phyloP scores from a whole-genome alignment of 1,284 basidiomycete genomes.

The Leccinum huronense region DNA sequence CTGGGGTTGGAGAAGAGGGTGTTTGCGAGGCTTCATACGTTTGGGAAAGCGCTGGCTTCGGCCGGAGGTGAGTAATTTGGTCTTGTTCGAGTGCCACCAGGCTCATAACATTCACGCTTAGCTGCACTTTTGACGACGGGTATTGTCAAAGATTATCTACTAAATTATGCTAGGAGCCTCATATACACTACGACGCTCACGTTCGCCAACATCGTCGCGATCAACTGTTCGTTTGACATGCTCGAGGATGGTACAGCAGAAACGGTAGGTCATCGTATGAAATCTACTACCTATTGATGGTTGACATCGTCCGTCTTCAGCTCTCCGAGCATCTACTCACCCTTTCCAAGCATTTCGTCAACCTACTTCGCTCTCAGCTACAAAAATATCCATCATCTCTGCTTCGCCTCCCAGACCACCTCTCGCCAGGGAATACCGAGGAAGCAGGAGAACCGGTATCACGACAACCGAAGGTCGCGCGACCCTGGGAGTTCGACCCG shows the following conservation, averaged over 20 bases:
- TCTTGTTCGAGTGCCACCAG: background rate
- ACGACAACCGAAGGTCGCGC: slow-evolving; percentile 26
- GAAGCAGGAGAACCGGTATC: background rate
- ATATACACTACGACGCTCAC: slow-evolving; percentile 88
- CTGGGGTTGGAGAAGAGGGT: slow-evolving; percentile 63
- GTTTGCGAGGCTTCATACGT: slow-evolving; percentile 66
- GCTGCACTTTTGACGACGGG: slow-evolving; percentile 78
- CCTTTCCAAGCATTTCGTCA: slow-evolving; percentile 42
- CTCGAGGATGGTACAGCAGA: slow-evolving; percentile 68
- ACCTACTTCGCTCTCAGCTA: slow-evolving; percentile 33
- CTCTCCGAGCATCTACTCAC: slow-evolving; percentile 43
- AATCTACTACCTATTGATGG: background rate
- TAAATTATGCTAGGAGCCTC: slow-evolving; percentile 91
- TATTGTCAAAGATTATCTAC: slow-evolving; percentile 76
- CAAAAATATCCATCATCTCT: slow-evolving; percentile 26
- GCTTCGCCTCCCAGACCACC: slow-evolving; percentile 28
- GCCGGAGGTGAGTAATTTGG: slow-evolving; percentile 65
- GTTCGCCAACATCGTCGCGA: slow-evolving; percentile 71
- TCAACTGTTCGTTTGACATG: slow-evolving; percentile 77
- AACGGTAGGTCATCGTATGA: slow-evolving; percentile 37
- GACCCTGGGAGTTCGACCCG: slow-evolving; percentile 32
- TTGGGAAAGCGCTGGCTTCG: slow-evolving; percentile 70
- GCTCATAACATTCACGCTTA: slow-evolving; percentile 30
- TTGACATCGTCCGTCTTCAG: slow-evolving; percentile 28
- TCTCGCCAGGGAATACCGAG: slow-evolving; percentile 7